A percentile compares a stretch with the other conserved stretches of the same genome.
phyloP scores from a whole-genome alignment of 352 stramenopile species.

The Phytophthora crassamura region DNA sequence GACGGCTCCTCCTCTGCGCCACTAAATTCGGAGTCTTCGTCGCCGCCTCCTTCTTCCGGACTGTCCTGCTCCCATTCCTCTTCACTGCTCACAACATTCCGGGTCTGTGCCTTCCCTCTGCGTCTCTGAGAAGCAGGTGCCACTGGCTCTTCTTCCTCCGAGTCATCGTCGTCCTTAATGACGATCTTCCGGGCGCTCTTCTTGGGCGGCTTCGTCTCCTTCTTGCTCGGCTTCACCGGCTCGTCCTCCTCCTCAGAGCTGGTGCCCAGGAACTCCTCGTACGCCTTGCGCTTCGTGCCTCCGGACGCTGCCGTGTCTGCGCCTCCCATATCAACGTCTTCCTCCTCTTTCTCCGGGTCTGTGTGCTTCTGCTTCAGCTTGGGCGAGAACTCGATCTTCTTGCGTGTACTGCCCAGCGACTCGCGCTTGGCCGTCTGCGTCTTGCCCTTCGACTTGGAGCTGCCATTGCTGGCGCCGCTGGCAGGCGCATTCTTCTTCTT shows the following conservation, averaged over 20 bases:
- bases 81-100: constrained; percentile 54
- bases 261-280: constrained; percentile 78
- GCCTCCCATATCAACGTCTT: constrained; percentile 27
- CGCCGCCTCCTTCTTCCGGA: constrained; percentile 36
- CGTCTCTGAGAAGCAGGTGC: constrained; percentile 26
- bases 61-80: constrained; percentile 61
- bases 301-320: background rate
- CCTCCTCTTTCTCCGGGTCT: constrained; percentile 8
- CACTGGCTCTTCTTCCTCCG: constrained; percentile 51
- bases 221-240: constrained; percentile 29
- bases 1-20: constrained; percentile 54
- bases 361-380: constrained; percentile 41
- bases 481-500: constrained; percentile 42
- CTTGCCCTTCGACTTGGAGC: constrained; percentile 21
- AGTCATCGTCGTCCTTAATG: constrained; percentile 87
- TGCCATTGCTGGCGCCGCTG: constrained; percentile 3
- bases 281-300: constrained; percentile 56
- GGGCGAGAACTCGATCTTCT: constrained; percentile 81
- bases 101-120: constrained; percentile 26
- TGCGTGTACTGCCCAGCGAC: constrained; percentile 40
- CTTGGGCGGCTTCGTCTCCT: constrained; percentile 37
- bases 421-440: constrained; percentile 23
- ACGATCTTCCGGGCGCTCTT: constrained; percentile 62
- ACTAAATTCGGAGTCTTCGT: constrained; percentile 68
- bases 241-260: constrained; percentile 68